Conservation (phyloP, 2,329 filamentous ascomycete genomes). For the Coniochaeta prunicola region DNA sequence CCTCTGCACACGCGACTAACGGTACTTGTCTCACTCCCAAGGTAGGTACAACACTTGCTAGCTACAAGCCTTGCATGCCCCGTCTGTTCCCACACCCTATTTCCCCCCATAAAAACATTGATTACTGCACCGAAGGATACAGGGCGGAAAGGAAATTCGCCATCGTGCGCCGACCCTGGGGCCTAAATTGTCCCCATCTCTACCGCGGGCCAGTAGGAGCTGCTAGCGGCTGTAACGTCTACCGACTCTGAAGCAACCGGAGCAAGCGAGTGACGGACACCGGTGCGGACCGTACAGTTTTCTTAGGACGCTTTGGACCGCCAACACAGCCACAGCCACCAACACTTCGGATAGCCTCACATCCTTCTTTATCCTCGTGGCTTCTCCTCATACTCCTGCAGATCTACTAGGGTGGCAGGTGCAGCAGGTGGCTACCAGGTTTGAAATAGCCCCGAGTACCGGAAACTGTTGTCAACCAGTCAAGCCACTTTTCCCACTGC, state of each 20-base stretch:
- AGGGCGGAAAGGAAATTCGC: background rate
- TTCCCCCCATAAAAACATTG: background rate
- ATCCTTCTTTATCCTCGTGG: background rate
- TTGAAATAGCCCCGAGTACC: background rate
- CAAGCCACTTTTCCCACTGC: background rate
- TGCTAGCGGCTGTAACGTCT: background rate
- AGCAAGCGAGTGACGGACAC: background rate
- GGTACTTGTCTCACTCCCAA: background rate
- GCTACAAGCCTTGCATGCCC: background rate
- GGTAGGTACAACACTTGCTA: too few relatives aligned
- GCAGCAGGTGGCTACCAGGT: background rate
- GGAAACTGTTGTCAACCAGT: background rate
- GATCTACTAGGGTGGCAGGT: background rate
- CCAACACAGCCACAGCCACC: slow-evolving; percentile 2
- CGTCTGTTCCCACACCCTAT: background rate
- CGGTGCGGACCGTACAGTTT: background rate
- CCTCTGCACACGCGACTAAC: background rate
- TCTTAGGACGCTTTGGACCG: background rate
- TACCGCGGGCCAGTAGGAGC: background rate
- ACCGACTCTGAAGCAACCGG: background rate
- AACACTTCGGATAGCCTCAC: background rate
- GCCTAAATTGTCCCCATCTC: background rate
- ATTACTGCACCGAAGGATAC: background rate
- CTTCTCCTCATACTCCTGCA: background rate
- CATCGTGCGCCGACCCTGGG: background rate